phyloP scores from a whole-genome alignment of 306 rosid species.

The Acacia acuminata region DNA sequence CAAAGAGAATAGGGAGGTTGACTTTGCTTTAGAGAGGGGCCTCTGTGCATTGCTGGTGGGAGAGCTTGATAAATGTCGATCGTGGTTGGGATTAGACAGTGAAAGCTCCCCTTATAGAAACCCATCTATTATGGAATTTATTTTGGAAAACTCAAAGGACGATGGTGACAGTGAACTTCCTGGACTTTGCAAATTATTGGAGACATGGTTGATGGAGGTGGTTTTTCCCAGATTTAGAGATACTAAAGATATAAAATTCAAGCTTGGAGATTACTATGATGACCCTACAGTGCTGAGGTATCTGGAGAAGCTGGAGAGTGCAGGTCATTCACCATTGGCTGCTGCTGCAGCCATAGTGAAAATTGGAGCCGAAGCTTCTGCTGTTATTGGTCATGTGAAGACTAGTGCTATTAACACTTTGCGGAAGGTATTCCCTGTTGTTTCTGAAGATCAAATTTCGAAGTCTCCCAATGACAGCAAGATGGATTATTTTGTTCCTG shows the following conservation, averaged over 20 bases:
- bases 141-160: constrained; percentile 72
- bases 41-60: constrained; percentile 95
- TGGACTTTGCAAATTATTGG: constrained; percentile 90
- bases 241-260: constrained; percentile 64
- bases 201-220: constrained; percentile 93
- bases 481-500: constrained; percentile 44
- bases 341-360: constrained; percentile 96
- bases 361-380: constrained; percentile 95
- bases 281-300: constrained; percentile 85
- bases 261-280: constrained; percentile 93
- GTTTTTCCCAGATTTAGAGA: constrained; percentile 94
- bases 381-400: constrained; percentile 87
- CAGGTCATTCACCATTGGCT: constrained; percentile 87
- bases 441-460: constrained; percentile 47
- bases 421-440: constrained; percentile 84
- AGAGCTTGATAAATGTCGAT: constrained; percentile 79
- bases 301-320: constrained; percentile 80
- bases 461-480: constrained; percentile 47
- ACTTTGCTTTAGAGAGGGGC: constrained; percentile 94
- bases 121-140: constrained; percentile 74
- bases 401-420: constrained; percentile 74
- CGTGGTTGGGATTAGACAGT: constrained; percentile 88
- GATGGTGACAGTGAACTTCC: constrained; percentile 84
- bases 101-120: constrained; percentile 77
- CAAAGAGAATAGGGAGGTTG: constrained; percentile 67